Evolutionary conservation across 192 early-diverging fungal genomes (phyloP), one percentile per base, ranked within the genome.

Genomic region (Phycomyces nitens): DNA sequence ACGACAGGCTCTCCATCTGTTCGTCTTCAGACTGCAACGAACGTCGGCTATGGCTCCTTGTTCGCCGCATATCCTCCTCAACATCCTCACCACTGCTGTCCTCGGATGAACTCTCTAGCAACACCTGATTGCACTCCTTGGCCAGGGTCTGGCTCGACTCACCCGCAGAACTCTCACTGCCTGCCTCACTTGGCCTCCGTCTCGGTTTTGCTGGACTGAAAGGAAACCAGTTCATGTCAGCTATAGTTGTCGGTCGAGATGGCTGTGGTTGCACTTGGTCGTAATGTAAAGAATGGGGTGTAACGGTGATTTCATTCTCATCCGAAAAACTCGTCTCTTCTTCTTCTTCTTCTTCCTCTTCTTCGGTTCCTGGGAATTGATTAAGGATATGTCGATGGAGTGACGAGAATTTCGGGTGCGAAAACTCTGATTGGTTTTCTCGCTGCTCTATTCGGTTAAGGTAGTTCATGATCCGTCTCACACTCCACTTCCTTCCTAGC

Each of bases 391-490:
- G 44, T 11, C 44, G 44, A 47, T 47, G 44, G 2, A 47, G 11
- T 7, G 44, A 47, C 3, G 44, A 47, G 11, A 47, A 47, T 47
- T 3, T n/a, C 12, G 44, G 44, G 18, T 47, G 12, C 11, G 29
- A 5, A 34, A 47, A 18, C 34, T 68, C 66, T 20, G 23, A 51
- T 5, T 44, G 44, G 8, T 15, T 57, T 47, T 70, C 60, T 1
- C 60, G 52, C 12, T 66, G 52, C 23, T 72, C 70, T 12, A 66
- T 22, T 0, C 64, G 60, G 26, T 69, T 69, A 4, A 69, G 39
- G 39, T 75, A 75, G 42, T 70, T 68, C 49, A 75, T 62, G 20
- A 75, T 43, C 2, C 68, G 60, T 9, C 65, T 39, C 22, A 75
- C 52, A 38, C 68, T 75, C 66, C 68, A 75, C 41, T 74, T 74